Base-by-base conservation (phyloP, 1,284 basidiomycete species). In the Ustilago trichophora region DNA sequence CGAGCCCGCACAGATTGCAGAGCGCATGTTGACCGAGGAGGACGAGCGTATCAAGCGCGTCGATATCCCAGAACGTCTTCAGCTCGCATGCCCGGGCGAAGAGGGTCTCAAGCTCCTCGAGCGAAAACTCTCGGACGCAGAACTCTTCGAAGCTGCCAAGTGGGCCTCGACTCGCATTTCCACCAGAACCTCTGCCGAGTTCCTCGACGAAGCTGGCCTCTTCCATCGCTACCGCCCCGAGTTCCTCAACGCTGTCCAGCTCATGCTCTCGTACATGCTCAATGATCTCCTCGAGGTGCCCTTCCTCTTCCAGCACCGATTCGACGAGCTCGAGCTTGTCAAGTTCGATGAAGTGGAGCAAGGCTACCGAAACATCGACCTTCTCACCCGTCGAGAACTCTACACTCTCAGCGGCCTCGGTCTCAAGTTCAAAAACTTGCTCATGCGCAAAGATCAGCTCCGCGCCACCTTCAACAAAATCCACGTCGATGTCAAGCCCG, bases 61-160 rank as follows among this genome's bases (percentile, higher is more conserved):
- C 78, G 96, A 98, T 83, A 88, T 92, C 36, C 96, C 96, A 0
- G 96, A 99, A 82, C 90, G 96, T 42, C 93, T 97, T 88, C 96
- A 98, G 82, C 87, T 98, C 24, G 87, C 89, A 15, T 91, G 90
- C 22, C 73, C 76, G 8, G 72, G 69, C 45, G 69, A 92, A 41
- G 83, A 83, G 9, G 76, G 78, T 12, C 67, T 77, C 51, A 88
- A 89, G 16, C 80, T 89, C 3, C 86, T 89, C 66, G 87, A 88
- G 59, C 84, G 87, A 19, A 84, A 91, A 54, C 73, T 82, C 35
- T 86, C 86, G 7, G 87, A 88, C 69, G 86, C 86, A 21, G 89
- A 93, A 64, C 84, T 95, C 18, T 87, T 89, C 55, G 89, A 88
- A 55, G 94, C 93, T 10, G 89, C 93, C 8, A 86, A 88, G 63